Percentiles rank a stretch among this genome's conserved stretches.
phyloP scores from a whole-genome alignment of 2,329 filamentous ascomycete genomes.

The Seiridium unicorne region DNA sequence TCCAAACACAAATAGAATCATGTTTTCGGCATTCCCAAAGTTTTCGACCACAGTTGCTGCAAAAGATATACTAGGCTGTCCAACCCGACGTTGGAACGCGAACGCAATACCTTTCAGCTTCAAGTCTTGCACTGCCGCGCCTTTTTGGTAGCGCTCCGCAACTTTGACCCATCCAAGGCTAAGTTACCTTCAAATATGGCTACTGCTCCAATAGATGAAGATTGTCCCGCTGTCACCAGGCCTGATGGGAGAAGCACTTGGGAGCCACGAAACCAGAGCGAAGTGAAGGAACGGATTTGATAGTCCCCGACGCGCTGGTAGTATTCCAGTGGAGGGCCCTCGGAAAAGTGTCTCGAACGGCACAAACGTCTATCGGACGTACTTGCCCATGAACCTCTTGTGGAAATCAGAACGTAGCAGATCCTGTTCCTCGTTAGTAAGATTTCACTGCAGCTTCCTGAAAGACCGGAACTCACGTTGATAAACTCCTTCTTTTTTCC shows the following conservation, averaged over 20 bases:
- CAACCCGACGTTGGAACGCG: too few relatives aligned
- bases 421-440: conserved; percentile 51
- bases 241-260: conserved; percentile 25
- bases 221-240: conserved; percentile 25
- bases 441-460: neutral
- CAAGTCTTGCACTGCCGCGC: neutral
- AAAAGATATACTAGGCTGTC: too few relatives aligned
- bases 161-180: conserved; percentile 28
- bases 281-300: conserved; percentile 9
- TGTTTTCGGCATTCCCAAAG: too few relatives aligned
- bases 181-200: conserved; percentile 22
- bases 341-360: neutral
- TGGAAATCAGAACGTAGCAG: conserved; percentile 94
- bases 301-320: too few relatives aligned
- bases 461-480: conserved; percentile 61
- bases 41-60: too few relatives aligned
- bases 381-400: conserved; percentile 87
- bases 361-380: conserved; percentile 47
- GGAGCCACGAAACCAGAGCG: conserved; percentile 26
- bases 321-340: neutral
- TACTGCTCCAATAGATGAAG: conserved; percentile 27
- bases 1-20: too few relatives aligned
- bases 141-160: conserved; percentile 24
- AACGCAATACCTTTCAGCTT: too few relatives aligned
- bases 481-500: conserved; percentile 91